Evolutionary conservation across 1,284 basidiomycete species (phyloP), one percentile per base, ranked within the genome.

Genomic region (Tilletia indica): DNA sequence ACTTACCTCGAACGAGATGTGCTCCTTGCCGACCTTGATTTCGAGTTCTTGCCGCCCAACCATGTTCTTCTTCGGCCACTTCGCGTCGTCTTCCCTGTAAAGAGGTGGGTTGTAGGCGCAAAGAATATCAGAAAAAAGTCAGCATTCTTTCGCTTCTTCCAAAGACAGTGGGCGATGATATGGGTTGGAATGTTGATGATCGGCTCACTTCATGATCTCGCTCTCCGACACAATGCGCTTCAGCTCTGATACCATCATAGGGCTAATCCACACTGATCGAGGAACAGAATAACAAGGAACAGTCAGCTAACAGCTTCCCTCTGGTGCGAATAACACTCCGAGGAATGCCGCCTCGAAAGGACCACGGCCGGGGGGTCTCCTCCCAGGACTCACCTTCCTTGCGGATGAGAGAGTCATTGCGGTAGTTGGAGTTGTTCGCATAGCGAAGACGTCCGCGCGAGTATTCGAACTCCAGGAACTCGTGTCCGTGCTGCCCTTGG

Each of bases 361-460:
- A 31, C 25, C 25, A 31, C 25, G 2, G 25, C 25, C 1, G 25
- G 25, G 25, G 25, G 25, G 25, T 31, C 25, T 31, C 25, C 25
- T 31, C 25, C 25, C 25, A 31, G 2, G 45, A 75, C 93, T 81
- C 80, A 97, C 95, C 96, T 86, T 99, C 97, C 92, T 98, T 98
- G 73, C 95, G 89, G 84, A 99, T 97, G 70, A 99, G 87, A 84
- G 91, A 93, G 86, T 99, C 97, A 82, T 97, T 98, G 66, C 96
- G 88, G 87, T 99, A 99, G 86, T 99, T 99, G 25, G 94, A 97
- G 88, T 99, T 99, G 88, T 99, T 97, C 74, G 97, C 96, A 85
- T 99, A 99, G 78, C 96, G 90, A 76, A 99, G 88, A 72, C 96
- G 90, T 8, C 96, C 97, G 86, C 96, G 92, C 12, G 92, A 92